A percentile compares a stretch with the other conserved stretches of the same genome.
Evolutionary conservation across 164 flowering plant genomes (phyloP).

Genomic region (Warburgia ugandensis): DNA sequence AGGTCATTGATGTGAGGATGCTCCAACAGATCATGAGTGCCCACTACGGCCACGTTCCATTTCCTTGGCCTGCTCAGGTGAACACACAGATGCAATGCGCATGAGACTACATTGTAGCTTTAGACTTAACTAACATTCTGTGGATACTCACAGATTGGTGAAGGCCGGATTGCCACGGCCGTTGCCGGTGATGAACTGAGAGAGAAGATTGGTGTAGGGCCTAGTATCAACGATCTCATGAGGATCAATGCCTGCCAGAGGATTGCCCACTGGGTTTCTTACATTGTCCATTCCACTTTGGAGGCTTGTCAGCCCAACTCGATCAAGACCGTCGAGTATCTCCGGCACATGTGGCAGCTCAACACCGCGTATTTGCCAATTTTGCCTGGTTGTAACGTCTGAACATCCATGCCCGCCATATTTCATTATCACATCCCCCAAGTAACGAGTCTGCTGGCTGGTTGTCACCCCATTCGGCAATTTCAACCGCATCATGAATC

Average conservation of each 20-base stretch:
- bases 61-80: conserved; percentile 69
- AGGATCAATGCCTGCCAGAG: conserved; percentile 88
- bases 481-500: conserved; percentile 97
- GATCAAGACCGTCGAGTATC: conserved; percentile 57
- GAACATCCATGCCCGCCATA: conserved; percentile 91
- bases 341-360: conserved; percentile 82
- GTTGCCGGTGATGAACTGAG: conserved; percentile 72
- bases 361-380: conserved; percentile 97
- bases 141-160: conserved; percentile 63
- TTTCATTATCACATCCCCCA: conserved; percentile 66
- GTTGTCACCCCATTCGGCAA: conserved; percentile 97
- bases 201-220: conserved; percentile 68
- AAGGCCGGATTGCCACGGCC: conserved; percentile 62
- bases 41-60: conserved; percentile 95
- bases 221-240: conserved; percentile 82
- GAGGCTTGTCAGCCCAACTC: conserved; percentile 80
- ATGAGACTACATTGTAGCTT: neutral
- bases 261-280: conserved; percentile 91
- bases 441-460: conserved; percentile 68
- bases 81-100: neutral
- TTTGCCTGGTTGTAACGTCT: conserved; percentile 91
- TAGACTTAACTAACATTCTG: neutral
- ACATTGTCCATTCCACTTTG: conserved; percentile 99
- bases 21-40: conserved; percentile 90
- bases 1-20: conserved; percentile 99